Evolutionary conservation across 306 rosid genomes (phyloP), one percentile per base, ranked within the genome.

Genomic region (Luffa aegyptiaca): DNA sequence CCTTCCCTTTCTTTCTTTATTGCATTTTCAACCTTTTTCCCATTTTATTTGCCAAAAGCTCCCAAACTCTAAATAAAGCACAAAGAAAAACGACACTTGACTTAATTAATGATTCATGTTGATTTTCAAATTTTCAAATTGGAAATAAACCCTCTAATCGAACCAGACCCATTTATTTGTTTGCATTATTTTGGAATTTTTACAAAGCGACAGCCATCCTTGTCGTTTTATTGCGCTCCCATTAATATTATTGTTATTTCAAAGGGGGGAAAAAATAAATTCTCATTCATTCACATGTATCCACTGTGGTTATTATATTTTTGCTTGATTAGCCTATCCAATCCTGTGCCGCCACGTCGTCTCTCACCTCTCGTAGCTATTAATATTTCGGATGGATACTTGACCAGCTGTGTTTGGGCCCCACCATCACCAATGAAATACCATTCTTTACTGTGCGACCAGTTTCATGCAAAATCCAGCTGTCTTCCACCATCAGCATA

Each of bases 381-480:
- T 41, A 0, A 37, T 37, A 65, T 39, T 2, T 49, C 53, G 18
- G 56, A 42, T 44, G 31, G 10, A 70, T 11, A 70, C 62, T 31
- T 14, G 45, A 35, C 78, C 79, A 75, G 76, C 76, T 75, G 79
- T 16, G 0, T 52, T 18, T 26, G 53, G 69, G 88, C 79, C 89
- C 88, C 84, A 26, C 45, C 62, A 81, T 81, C 17, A 42, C 39
- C 42, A 58, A 57, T 51, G 6, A 48, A 70, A 70, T 13, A 51
- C 66, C 11, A 69, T 69, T 6, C 72, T 39, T 37, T 56, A 45
- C 17, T 17, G 13, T 0, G 26, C 53, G 62, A 48, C 56, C 37
- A 74, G 81, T 73, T 80, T 35, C 81, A 52, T 41, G 10, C 31
- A 51, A 79, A 8, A 36, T 79, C 88, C 84, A 84, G 91, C 98